Evolutionary conservation across 495 filamentous ascomycete genomes (phyloP), one percentile per base, ranked within the genome.

Genomic region (Penicillium canariense): DNA sequence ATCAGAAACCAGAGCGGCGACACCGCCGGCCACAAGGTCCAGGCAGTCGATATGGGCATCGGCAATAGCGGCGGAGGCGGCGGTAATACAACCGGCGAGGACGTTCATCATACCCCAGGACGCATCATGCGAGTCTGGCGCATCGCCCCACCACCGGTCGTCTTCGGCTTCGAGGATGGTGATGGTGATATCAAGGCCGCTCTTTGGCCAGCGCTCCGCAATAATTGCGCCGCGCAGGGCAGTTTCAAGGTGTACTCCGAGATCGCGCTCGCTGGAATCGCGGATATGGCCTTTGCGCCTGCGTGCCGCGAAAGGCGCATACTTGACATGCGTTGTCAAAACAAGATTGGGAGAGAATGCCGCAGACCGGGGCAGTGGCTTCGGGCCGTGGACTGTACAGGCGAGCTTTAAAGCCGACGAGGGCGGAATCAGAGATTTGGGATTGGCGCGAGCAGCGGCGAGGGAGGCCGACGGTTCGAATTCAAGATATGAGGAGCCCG

Each of bases 41-140:
- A 97, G 83, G 68, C 91, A 97, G 64, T 98, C 94, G 57, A 98
- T 96, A 2, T 90, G 91, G 0, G 94, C 95, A 73, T 98, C 95
- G 1, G 87, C 87, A 70, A 98, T 86, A 6, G 95, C 94, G n/a
- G 94, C 95, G 52, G 90, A 91, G 30, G 94, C 91, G 54, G 91
- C 91, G 2, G 90, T 97, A 56, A 98, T 91, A 67, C 92, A 96
- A 1, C 90, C 91, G 23, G 90, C 88, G 6, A 98, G 75, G 32
- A 95, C 88, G 67, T 86, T 90, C 89, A 98, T 93, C 79, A 88
- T 84, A 0, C 87, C 85, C 79, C 87, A 89, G 18, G 83, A 83
- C 4, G 73, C 69, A 61, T 75, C 69, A 54, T 78, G 73, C 15
- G 72, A 72, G 48, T 75, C 69, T 0, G 74, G 69, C 15, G 69